Conservation (phyloP, 768 basidiomycete genomes). For the Podaxis pistillaris region DNA sequence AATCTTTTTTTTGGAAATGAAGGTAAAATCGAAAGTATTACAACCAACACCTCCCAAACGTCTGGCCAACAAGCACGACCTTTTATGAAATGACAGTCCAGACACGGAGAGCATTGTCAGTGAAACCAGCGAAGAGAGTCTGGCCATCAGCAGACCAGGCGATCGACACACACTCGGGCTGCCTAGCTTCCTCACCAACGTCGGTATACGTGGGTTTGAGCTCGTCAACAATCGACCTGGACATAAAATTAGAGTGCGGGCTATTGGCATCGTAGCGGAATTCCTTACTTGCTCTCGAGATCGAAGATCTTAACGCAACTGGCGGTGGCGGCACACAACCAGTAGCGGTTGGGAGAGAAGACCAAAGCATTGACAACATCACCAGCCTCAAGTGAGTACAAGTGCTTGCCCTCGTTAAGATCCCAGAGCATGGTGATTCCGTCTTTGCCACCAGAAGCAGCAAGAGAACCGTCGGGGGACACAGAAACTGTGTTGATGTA, state of each 20-base stretch:
- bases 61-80: constrained; percentile 23
- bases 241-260: background rate
- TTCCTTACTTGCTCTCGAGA: constrained; percentile 94
- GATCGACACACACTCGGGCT: constrained; percentile 93
- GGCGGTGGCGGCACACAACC: constrained; percentile 97
- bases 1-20: constrained; percentile 33
- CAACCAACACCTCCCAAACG: constrained; percentile 19
- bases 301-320: constrained; percentile 99
- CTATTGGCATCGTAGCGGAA: background rate
- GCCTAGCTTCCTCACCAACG: constrained; percentile 63
- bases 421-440: constrained; percentile 99
- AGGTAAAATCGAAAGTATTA: constrained; percentile 24
- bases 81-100: constrained; percentile 79
- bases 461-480: constrained; percentile 97
- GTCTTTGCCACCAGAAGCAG: constrained; percentile 99
- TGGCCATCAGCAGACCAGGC: constrained; percentile 99
- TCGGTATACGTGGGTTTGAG: constrained; percentile 94
- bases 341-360: constrained; percentile 99
- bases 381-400: constrained; percentile 98
- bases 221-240: constrained; percentile 95
- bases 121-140: constrained; percentile 96
- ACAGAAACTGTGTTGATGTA: constrained; percentile 99
- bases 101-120: constrained; percentile 90
- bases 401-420: constrained; percentile 99
- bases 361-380: constrained; percentile 99